Percentiles rank a stretch among this genome's conserved stretches.
Conservation (phyloP, 2,329 filamentous ascomycete genomes). For the Thielaviopsis punctulata region DNA sequence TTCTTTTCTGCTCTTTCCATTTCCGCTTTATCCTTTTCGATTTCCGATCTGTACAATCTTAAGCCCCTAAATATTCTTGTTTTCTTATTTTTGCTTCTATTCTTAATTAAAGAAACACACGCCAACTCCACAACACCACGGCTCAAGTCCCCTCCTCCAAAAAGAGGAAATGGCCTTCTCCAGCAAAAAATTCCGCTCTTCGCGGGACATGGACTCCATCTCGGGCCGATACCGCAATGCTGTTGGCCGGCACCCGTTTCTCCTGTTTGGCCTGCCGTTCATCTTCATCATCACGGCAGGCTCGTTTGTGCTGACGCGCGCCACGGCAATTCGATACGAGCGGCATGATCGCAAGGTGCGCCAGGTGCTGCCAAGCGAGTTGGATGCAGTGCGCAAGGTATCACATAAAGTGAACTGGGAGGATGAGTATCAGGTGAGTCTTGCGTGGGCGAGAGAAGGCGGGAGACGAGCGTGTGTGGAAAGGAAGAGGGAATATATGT, state of each 20-base stretch:
- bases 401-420: slow-evolving; percentile 59
- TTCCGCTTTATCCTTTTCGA: no score
- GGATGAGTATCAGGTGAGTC: slow-evolving; percentile 73
- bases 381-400: slow-evolving; percentile 59
- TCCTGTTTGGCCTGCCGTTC: slow-evolving; percentile 88
- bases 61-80: no score
- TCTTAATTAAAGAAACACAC: no score
- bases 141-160: no score
- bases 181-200: slow-evolving; percentile 19
- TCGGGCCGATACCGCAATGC: slow-evolving; percentile 60
- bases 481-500: no score
- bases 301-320: slow-evolving; percentile 86
- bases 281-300: slow-evolving; percentile 76
- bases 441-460: no score
- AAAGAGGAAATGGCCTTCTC: slow-evolving; percentile 8
- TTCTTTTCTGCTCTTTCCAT: no score
- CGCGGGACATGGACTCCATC: slow-evolving; percentile 49
- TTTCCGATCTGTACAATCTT: no score
- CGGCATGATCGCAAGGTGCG: slow-evolving; percentile 78
- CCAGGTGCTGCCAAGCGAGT: slow-evolving; percentile 71
- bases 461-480: no score
- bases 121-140: no score
- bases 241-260: slow-evolving; percentile 67
- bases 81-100: background rate
- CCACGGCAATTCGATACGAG: slow-evolving; percentile 86